Conservation (phyloP, 1,284 basidiomycete genomes). For the Cryptococcus wingfieldii region DNA sequence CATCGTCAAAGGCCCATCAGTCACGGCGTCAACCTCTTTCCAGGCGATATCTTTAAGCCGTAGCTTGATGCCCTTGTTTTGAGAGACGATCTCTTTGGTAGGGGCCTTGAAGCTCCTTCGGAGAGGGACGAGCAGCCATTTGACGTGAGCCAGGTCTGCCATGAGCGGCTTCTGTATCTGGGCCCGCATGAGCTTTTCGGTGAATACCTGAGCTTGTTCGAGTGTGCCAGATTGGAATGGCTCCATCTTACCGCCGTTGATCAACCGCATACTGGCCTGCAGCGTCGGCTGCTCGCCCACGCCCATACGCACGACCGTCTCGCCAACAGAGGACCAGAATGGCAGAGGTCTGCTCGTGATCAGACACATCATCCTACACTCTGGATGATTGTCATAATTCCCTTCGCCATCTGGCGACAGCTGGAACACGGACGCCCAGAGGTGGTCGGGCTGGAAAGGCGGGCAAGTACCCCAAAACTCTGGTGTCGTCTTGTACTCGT, state of each 20-base stretch:
- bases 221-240: constrained; percentile 17
- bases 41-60: constrained; percentile 28
- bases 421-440: constrained; percentile 18
- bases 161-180: constrained; percentile 25
- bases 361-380: constrained; percentile 21
- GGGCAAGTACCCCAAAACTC: constrained; percentile 19
- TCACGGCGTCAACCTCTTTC: constrained; percentile 24
- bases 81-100: not conserved
- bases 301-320: not conserved
- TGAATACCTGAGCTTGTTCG: constrained; percentile 20
- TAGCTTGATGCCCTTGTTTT: constrained; percentile 4
- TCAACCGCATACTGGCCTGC: constrained; percentile 9
- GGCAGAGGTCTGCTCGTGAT: constrained; percentile 18
- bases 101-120: not conserved
- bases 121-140: constrained; percentile 33
- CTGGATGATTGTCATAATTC: not conserved
- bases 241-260: constrained; percentile 19
- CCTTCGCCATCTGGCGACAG: constrained; percentile 2
- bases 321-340: constrained; percentile 1
- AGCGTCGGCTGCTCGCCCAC: constrained; percentile 10
- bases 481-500: constrained; percentile 7
- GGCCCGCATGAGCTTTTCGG: constrained; percentile 27
- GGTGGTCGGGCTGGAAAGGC: not conserved
- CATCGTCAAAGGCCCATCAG: constrained; percentile 6
- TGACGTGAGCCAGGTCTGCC: constrained; percentile 10